A percentile compares a stretch with the other conserved stretches of the same genome.
Conservation (phyloP, 2,329 filamentous ascomycete species). For the Aspergillus sp. region DNA sequence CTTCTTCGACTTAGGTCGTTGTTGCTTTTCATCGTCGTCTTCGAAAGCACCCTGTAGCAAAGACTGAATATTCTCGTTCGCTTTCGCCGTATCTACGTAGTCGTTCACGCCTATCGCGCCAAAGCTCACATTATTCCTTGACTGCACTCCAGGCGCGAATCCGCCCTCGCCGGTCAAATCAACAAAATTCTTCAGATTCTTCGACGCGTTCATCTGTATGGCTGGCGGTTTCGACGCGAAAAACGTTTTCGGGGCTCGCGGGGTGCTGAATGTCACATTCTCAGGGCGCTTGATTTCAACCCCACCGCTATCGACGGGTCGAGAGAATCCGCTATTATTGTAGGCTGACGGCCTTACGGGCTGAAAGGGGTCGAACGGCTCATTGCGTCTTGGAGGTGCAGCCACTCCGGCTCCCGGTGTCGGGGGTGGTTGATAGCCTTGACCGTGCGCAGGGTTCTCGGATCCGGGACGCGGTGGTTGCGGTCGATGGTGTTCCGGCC, state of each 20-base stretch:
- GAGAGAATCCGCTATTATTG: constrained; percentile 20
- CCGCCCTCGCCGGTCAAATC: constrained; percentile 43
- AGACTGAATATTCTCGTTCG: constrained; percentile 46
- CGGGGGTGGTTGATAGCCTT: constrained; percentile 11
- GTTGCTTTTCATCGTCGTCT: constrained; percentile 40
- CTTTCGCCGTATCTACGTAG: constrained; percentile 42
- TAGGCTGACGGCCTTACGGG: constrained; percentile 31
- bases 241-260: constrained; percentile 44
- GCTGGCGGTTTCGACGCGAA: constrained; percentile 45
- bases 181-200: constrained; percentile 40
- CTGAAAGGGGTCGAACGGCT: constrained; percentile 35
- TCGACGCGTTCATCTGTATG: constrained; percentile 32
- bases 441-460: constrained; percentile 11
- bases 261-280: constrained; percentile 42
- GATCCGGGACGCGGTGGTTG: constrained; percentile 9
- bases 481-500: constrained; percentile 44
- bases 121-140: constrained; percentile 42
- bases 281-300: constrained; percentile 44
- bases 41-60: constrained; percentile 45
- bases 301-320: constrained; percentile 19
- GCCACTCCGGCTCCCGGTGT: constrained; percentile 11
- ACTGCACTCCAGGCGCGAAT: constrained; percentile 42
- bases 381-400: constrained; percentile 18
- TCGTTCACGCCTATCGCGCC: constrained; percentile 48
- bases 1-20: constrained; percentile 29